A percentile compares a stretch with the other conserved stretches of the same genome.
phyloP scores from a whole-genome alignment of 306 rosid genomes.

The Lathyrus sativus region DNA sequence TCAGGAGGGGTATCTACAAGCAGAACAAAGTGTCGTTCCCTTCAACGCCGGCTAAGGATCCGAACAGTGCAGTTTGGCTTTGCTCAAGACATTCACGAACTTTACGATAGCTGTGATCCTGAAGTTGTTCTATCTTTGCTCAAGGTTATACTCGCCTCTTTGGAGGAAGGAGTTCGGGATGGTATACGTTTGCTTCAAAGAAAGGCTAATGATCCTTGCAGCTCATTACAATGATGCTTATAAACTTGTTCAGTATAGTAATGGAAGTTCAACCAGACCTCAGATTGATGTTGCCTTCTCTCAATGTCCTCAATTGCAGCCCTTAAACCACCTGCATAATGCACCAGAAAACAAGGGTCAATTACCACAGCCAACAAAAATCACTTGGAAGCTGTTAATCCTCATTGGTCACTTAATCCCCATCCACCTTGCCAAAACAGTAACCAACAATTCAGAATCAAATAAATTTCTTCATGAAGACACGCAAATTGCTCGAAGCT shows the following conservation, averaged over 20 bases:
- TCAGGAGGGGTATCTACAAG: conserved; percentile 53
- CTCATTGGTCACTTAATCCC: no score
- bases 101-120: conserved; percentile 86
- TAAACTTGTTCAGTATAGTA: conserved; percentile 63
- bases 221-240: conserved; percentile 88
- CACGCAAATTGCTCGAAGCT: no score
- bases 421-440: no score
- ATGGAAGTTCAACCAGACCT: conserved; percentile 66
- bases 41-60: conserved; percentile 82
- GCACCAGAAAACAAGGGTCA: no score
- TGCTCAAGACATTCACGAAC: conserved; percentile 74
- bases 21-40: conserved; percentile 75
- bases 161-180: conserved; percentile 97
- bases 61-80: conserved; percentile 79
- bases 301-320: conserved; percentile 89
- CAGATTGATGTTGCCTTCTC: conserved; percentile 84
- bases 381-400: no score
- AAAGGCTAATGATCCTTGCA: conserved; percentile 94
- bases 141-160: conserved; percentile 87
- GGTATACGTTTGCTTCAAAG: conserved; percentile 91
- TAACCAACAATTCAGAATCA: no score
- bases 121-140: conserved; percentile 87
- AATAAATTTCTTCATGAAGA: no score
- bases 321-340: no score
- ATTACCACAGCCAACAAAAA: no score